Evolutionary conservation across 2,329 filamentous ascomycete genomes (phyloP).

Genomic region (Rasamsonia emersonii): DNA sequence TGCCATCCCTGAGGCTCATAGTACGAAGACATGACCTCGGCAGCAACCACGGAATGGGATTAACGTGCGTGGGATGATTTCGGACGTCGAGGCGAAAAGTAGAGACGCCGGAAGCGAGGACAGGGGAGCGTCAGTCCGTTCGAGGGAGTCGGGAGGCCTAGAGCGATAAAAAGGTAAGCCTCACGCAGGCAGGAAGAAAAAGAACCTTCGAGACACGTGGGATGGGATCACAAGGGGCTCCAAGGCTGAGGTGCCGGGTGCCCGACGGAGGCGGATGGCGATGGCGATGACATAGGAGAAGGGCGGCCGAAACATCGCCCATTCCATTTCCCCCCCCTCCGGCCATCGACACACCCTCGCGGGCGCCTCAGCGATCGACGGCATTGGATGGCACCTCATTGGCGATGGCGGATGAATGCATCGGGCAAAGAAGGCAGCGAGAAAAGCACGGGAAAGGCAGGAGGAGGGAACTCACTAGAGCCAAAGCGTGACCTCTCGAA

Average conservation of each 20-base stretch:
- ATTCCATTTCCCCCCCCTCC: slow-evolving; percentile 3
- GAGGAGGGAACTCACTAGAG: no score
- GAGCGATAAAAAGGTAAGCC: no score
- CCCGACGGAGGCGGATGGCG: slow-evolving; percentile 7
- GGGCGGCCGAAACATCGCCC: slow-evolving; percentile 5
- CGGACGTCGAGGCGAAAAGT: neutral
- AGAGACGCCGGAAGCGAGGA: no score
- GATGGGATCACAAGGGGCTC: no score
- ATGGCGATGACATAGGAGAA: slow-evolving; percentile 10
- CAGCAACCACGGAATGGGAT: no score
- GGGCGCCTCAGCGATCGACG: slow-evolving; percentile 1
- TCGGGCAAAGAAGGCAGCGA: neutral
- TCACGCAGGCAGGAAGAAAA: no score
- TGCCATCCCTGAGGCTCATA: slow-evolving; percentile 61
- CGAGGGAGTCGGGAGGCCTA: slow-evolving; percentile 2
- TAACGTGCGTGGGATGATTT: neutral
- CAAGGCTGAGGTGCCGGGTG: neutral
- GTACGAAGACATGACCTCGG: slow-evolving; percentile 51
- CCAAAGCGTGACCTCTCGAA: slow-evolving; percentile 14
- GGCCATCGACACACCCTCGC: slow-evolving; percentile 3
- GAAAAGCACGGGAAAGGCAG: neutral
- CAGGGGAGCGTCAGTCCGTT: slow-evolving; percentile 5
- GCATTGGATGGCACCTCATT: neutral
- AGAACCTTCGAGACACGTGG: no score
- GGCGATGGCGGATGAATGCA: neutral